Percentiles rank a stretch among this genome's conserved stretches.
Conservation (phyloP, 2,329 filamentous ascomycete genomes). For the Gliomastix tumulicola region DNA sequence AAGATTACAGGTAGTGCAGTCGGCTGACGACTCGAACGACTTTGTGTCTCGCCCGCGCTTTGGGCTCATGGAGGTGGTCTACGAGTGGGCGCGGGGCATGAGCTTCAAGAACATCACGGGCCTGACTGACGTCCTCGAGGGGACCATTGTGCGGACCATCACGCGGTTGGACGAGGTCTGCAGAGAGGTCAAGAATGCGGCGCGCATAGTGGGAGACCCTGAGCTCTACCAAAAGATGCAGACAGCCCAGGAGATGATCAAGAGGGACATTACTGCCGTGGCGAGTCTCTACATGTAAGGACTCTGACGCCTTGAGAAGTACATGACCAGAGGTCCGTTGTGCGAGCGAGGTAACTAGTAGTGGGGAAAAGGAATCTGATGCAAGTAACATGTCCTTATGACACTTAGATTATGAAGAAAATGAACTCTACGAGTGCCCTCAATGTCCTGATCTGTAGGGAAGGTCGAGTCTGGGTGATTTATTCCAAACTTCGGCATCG, state of each 20-base stretch:
- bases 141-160: slow-evolving; percentile 93
- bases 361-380: too few relatives aligned
- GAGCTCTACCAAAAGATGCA: slow-evolving; percentile 95
- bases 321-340: too few relatives aligned
- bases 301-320: too few relatives aligned
- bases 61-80: slow-evolving; percentile 93
- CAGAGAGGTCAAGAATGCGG: slow-evolving; percentile 94
- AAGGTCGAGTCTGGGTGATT: too few relatives aligned
- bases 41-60: slow-evolving; percentile 84
- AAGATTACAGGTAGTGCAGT: slow-evolving; percentile 84
- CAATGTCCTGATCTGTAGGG: too few relatives aligned
- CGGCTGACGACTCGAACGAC: slow-evolving; percentile 84
- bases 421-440: too few relatives aligned
- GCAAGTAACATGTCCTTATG: too few relatives aligned
- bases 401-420: too few relatives aligned
- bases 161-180: slow-evolving; percentile 93
- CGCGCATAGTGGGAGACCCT: slow-evolving; percentile 90
- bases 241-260: slow-evolving; percentile 94
- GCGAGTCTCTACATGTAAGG: slow-evolving; percentile 89
- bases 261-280: slow-evolving; percentile 87
- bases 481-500: too few relatives aligned
- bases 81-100: slow-evolving; percentile 97
- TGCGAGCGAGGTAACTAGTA: too few relatives aligned
- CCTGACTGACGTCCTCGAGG: slow-evolving; percentile 92
- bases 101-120: slow-evolving; percentile 97